Conservation (phyloP, 2,329 filamentous ascomycete species). For the Ophiostoma sp. region DNA sequence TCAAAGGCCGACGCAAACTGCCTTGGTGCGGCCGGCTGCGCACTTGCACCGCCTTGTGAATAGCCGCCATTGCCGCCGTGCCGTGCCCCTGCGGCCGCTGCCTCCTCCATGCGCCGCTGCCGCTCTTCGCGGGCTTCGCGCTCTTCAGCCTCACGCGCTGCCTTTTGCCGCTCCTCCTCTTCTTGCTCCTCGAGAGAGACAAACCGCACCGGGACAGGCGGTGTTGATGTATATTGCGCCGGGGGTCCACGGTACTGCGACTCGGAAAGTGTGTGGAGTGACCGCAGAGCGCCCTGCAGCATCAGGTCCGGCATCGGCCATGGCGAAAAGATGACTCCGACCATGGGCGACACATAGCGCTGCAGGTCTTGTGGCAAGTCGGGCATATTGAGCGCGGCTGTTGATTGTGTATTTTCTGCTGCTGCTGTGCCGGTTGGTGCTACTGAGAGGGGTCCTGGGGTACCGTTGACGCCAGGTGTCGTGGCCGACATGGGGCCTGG, state of each 20-base stretch:
- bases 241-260: background rate
- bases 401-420: background rate
- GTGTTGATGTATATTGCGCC: slow-evolving; percentile 40
- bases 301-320: slow-evolving; percentile 72
- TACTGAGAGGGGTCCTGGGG: slow-evolving; percentile 5
- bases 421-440: slow-evolving; percentile 13
- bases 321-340: slow-evolving; percentile 61
- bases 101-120: slow-evolving; percentile 41
- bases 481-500: slow-evolving; percentile 3
- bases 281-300: slow-evolving; percentile 60
- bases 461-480: slow-evolving; percentile 15
- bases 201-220: slow-evolving; percentile 47
- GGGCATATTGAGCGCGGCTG: slow-evolving; percentile 26
- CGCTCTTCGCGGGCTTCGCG: slow-evolving; percentile 42
- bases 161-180: slow-evolving; percentile 49
- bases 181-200: slow-evolving; percentile 46
- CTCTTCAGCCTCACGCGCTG: slow-evolving; percentile 35
- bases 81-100: slow-evolving; percentile 36
- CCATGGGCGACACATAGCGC: slow-evolving; percentile 51
- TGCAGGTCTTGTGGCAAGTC: slow-evolving; percentile 48
- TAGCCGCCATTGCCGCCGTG: background rate
- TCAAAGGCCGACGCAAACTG: slow-evolving; percentile 28
- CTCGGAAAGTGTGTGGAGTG: slow-evolving; percentile 50
- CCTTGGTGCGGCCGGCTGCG: slow-evolving; percentile 18
- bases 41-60: background rate